Evolutionary conservation across 2,329 filamentous ascomycete species (phyloP), one percentile per base, ranked within the genome.

Genomic region (Tolypocladium album): DNA sequence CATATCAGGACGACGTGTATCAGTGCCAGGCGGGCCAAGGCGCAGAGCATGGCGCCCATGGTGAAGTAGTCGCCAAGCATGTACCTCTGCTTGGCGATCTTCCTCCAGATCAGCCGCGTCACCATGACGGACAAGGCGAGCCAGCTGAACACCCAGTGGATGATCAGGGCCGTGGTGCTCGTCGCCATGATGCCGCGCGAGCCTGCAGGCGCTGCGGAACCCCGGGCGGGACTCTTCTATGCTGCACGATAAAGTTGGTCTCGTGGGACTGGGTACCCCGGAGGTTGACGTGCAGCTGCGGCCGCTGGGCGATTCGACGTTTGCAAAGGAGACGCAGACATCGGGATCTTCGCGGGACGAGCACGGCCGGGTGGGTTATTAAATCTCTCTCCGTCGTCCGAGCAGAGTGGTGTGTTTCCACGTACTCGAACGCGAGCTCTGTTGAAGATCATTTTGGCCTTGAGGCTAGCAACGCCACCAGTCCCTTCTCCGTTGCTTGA

Each of bases 41-140:
- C 65, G 55, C 66, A 72, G 47, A 77, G 34, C 60, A 74, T 75
- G 11, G 72, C 71, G 59, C 75, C 77, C 74, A 79, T 75, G 38
- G 64, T 67, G 58, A 67, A 57, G 56, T 61, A 69, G 57, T 70
- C 68, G 45, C 62, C 65, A 13, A 58, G n/a, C 27, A 63, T 61
- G 45, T 62, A 66, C 3, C 62, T 36, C 43, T 69, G 67, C 20
- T 57, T 62, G 27, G 60, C 56, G 12, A 63, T 36, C 50, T 62
- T 68, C 22, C 61, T 64, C 59, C 64, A 66, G 22, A 63, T 52
- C 39, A 70, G 60, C 42, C 68, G 57, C 1, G 45, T 20, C 2
- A 34, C 56, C 64, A 70, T 70, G 59, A 69, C 56, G 13, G 60
- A 12, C 53, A 70, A 52, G 8, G 66, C 62, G 47, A 66, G 38